A percentile compares a stretch with the other conserved stretches of the same genome.
phyloP scores from a whole-genome alignment of 2,329 filamentous ascomycete genomes.

The Leptographium galeiforme region DNA sequence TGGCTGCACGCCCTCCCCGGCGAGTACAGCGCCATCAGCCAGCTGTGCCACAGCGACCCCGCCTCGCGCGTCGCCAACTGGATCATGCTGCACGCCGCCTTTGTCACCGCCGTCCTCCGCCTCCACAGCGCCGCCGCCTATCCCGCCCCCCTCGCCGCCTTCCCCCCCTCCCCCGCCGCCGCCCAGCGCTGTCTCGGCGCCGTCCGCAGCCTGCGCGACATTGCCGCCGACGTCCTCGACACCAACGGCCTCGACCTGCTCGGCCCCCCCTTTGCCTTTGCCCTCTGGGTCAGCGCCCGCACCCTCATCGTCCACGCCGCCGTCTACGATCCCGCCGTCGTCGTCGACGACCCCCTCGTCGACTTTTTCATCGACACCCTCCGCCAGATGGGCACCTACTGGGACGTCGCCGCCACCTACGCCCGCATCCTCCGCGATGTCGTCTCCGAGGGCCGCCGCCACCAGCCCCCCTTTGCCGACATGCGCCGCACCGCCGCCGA shows the following conservation, averaged over 20 bases:
- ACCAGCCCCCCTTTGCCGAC: no score
- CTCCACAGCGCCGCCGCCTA: constrained; percentile 87
- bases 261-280: constrained; percentile 83
- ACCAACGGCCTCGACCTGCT: constrained; percentile 66
- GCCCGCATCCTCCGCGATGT: constrained; percentile 67
- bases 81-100: constrained; percentile 85
- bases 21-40: constrained; percentile 74
- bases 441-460: constrained; percentile 23
- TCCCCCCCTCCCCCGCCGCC: constrained; percentile 75
- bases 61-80: constrained; percentile 65
- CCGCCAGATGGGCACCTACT: constrained; percentile 66
- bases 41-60: constrained; percentile 56
- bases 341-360: constrained; percentile 58
- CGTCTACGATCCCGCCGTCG: constrained; percentile 26
- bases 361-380: constrained; percentile 72
- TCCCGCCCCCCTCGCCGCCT: constrained; percentile 45
- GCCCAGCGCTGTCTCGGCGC: constrained; percentile 70
- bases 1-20: constrained; percentile 77
- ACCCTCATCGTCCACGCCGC: constrained; percentile 83
- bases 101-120: constrained; percentile 78
- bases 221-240: constrained; percentile 65
- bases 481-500: constrained; percentile 48
- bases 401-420: constrained; percentile 77
- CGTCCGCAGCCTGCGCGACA: constrained; percentile 67
- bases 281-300: constrained; percentile 79